Conservation (phyloP, 306 rosid genomes). For the Acacia crassicarpa region DNA sequence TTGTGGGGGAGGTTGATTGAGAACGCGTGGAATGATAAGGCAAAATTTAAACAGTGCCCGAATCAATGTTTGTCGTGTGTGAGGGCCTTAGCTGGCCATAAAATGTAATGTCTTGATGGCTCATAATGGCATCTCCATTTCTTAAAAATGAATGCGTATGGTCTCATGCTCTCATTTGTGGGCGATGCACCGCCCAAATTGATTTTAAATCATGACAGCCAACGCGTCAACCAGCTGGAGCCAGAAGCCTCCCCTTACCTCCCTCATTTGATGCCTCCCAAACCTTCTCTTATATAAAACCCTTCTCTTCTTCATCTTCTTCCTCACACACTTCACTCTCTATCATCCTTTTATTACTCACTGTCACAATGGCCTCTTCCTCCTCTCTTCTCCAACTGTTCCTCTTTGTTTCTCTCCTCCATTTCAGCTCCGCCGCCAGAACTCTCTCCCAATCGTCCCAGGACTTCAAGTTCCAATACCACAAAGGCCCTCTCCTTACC, state of each 20-base stretch:
- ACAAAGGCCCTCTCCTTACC: constrained; percentile 66
- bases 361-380: constrained; percentile 37
- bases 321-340: constrained; percentile 16
- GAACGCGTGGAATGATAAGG: no score
- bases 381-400: constrained; percentile 4
- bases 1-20: no score
- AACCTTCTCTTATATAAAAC: constrained; percentile 28
- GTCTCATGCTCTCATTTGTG: not conserved
- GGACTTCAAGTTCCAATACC: constrained; percentile 58
- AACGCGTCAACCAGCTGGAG: constrained; percentile 52
- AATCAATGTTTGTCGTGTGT: not conserved
- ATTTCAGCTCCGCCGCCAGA: constrained; percentile 46
- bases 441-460: constrained; percentile 38
- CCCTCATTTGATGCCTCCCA: not conserved
- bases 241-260: not conserved
- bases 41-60: not conserved
- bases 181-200: no score
- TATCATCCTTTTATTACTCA: not conserved
- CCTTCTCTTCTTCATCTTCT: not conserved
- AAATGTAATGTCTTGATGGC: not conserved
- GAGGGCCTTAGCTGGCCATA: constrained; percentile 25
- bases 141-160: not conserved
- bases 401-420: constrained; percentile 35
- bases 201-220: not conserved
- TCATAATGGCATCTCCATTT: not conserved